Percentiles rank a stretch among this genome's conserved stretches.
These are phyloP conservation scores for Neofusicoccum parvum DNA, from an alignment of 2,329 filamentous ascomycete genomes.

Conservation along the genomic window DNA sequence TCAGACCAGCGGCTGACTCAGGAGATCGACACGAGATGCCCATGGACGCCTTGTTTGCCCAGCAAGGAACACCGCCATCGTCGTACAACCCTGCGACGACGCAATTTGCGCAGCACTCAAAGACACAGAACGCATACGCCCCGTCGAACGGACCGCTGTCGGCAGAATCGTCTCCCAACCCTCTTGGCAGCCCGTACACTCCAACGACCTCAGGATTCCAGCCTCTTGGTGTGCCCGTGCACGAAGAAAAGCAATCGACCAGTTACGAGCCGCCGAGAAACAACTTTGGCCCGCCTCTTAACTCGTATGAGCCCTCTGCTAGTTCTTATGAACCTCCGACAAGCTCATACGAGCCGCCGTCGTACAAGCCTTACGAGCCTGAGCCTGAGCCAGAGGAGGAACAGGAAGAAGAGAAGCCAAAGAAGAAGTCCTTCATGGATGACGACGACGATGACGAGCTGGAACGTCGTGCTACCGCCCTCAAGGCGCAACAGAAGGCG, in stretches of 20 bases:
- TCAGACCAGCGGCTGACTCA: constrained; percentile 42
- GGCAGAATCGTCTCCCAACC: not conserved
- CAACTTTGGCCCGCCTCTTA: constrained; percentile 22
- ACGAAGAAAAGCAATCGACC: constrained; percentile 28
- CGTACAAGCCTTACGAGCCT: constrained; percentile 52
- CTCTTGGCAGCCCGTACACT: constrained; percentile 22
- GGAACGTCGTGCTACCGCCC: constrained; percentile 52
- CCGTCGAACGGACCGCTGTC: not conserved
- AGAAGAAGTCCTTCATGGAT: constrained; percentile 80
- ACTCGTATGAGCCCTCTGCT: constrained; percentile 28
- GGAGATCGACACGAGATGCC: constrained; percentile 27
- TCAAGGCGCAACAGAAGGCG: constrained; percentile 59
- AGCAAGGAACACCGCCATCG: constrained; percentile 34
- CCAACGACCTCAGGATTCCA: constrained; percentile 22
- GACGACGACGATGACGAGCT: constrained; percentile 74
- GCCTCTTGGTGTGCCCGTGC: constrained; percentile 22
- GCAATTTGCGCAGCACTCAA: constrained; percentile 1
- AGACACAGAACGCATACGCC: constrained; percentile 6
- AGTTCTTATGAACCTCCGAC: constrained; percentile 33
- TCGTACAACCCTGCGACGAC: constrained; percentile 18
- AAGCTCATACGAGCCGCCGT: constrained; percentile 61
- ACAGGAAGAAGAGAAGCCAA: constrained; percentile 54
- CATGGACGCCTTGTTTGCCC: constrained; percentile 18
- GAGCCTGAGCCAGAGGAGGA: constrained; percentile 56
- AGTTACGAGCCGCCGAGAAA: constrained; percentile 30